Percentiles rank a stretch among this genome's conserved stretches.
These are phyloP conservation scores for Dictyostelium capitatum DNA, from an alignment of 78 protist genomes.

Conservation along the genomic window DNA sequence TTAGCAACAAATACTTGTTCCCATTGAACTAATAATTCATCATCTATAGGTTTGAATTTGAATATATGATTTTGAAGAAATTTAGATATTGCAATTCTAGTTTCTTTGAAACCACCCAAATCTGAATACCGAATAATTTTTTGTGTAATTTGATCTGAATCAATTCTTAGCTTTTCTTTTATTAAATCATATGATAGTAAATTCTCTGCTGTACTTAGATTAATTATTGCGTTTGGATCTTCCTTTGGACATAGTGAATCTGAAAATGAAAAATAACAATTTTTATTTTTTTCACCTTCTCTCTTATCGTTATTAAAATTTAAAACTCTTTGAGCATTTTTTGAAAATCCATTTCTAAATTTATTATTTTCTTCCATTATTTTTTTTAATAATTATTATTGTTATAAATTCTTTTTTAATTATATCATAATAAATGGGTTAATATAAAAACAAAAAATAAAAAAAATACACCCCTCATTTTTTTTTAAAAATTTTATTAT, in stretches of 20 bases:
- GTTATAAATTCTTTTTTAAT: too few species aligned
- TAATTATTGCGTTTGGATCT: conserved; percentile 38
- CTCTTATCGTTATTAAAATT: background rate
- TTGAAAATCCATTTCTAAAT: too few species aligned
- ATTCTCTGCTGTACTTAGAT: conserved; percentile 54
- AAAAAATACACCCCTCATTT: too few species aligned
- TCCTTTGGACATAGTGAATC: background rate
- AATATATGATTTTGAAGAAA: background rate
- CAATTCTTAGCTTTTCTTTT: conserved; percentile 20
- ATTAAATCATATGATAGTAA: conserved; percentile 28
- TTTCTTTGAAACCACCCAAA: conserved; percentile 29
- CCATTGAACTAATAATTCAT: background rate
- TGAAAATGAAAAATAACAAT: background rate
- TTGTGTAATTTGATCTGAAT: conserved; percentile 22
- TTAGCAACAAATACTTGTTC: conserved; percentile 12
- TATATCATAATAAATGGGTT: too few species aligned
- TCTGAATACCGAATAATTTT: too few species aligned
- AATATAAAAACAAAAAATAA: too few species aligned
- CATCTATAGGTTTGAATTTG: background rate
- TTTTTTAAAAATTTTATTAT: background rate
- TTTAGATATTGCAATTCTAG: conserved; percentile 11
- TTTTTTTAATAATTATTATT: too few species aligned
- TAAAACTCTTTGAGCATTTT: conserved; percentile 4
- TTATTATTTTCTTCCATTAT: too few species aligned
- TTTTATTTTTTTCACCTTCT: background rate